Percentiles rank a stretch among this genome's conserved stretches.
Evolutionary conservation across 768 basidiomycete genomes (phyloP).

Genomic region (Lentinus brumalis): DNA sequence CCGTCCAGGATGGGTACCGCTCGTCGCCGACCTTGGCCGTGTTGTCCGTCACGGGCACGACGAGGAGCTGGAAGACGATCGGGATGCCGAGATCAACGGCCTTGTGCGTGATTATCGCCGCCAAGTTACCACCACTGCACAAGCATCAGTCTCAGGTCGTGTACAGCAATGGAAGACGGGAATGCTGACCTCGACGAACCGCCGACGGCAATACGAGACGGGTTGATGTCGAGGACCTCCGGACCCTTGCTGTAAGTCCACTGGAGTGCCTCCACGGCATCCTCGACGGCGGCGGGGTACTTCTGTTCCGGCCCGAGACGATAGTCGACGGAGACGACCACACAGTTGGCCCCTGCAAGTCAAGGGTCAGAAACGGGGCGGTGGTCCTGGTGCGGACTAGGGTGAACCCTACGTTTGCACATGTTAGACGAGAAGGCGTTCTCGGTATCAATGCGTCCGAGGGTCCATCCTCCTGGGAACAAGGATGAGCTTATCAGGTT

Average conservation of each 20-base stretch:
- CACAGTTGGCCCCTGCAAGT: conserved; percentile 54
- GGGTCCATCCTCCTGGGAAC: conserved; percentile 69
- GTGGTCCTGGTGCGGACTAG: background rate
- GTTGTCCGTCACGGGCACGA: conserved; percentile 76
- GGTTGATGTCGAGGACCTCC: conserved; percentile 48
- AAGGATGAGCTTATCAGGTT: background rate
- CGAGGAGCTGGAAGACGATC: conserved; percentile 61
- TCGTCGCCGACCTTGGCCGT: conserved; percentile 48
- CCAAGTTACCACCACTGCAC: conserved; percentile 68
- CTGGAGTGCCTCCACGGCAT: conserved; percentile 64
- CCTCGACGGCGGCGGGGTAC: conserved; percentile 72
- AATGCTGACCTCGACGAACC: conserved; percentile 64
- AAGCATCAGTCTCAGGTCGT: background rate
- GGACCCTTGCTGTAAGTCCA: conserved; percentile 60
- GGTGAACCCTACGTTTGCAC: conserved; percentile 49
- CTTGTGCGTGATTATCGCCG: conserved; percentile 65
- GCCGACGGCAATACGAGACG: conserved; percentile 62
- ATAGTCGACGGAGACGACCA: conserved; percentile 70
- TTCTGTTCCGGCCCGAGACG: conserved; percentile 71
- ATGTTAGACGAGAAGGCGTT: conserved; percentile 63
- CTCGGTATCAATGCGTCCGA: conserved; percentile 64
- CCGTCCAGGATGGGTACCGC: conserved; percentile 52
- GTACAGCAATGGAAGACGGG: background rate
- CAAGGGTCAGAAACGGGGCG: background rate
- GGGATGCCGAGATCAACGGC: conserved; percentile 55